A percentile compares a stretch with the other conserved stretches of the same genome.
phyloP scores from a whole-genome alignment of 441 rosid species.

The Bocquillonia castaneifolia region DNA sequence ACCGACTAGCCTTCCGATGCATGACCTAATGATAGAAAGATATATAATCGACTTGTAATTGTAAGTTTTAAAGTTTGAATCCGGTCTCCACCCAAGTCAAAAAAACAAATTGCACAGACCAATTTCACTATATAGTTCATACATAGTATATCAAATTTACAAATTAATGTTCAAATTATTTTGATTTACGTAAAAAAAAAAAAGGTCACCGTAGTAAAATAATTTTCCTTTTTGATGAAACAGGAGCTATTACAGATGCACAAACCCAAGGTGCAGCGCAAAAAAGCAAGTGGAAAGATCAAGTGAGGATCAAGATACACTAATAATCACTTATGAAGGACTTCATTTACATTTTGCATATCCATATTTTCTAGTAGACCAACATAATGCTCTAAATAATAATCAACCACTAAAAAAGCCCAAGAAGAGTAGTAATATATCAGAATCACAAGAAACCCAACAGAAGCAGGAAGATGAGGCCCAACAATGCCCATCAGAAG shows the following conservation, averaged over 20 bases:
- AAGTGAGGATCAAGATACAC: slow-evolving; percentile 57
- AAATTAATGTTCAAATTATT: too few relatives aligned
- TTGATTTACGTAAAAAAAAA: too few relatives aligned
- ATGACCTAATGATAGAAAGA: too few relatives aligned
- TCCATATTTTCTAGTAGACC: slow-evolving; percentile 40
- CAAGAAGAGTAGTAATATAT: slow-evolving; percentile 21
- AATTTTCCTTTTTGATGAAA: background rate
- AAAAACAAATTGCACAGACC: too few relatives aligned
- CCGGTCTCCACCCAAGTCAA: too few relatives aligned
- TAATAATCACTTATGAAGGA: slow-evolving; percentile 75
- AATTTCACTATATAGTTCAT: too few relatives aligned
- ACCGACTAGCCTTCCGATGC: too few relatives aligned
- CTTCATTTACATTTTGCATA: slow-evolving; percentile 67
- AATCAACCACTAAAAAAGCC: slow-evolving; percentile 42
- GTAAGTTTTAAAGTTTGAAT: too few relatives aligned
- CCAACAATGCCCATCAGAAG: background rate
- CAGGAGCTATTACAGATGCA: slow-evolving; percentile 89
- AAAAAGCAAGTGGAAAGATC: slow-evolving; percentile 83
- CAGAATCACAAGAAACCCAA: slow-evolving; percentile 26
- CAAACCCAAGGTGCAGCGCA: slow-evolving; percentile 74
- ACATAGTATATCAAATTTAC: too few relatives aligned
- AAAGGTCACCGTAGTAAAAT: too few relatives aligned
- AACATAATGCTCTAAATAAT: slow-evolving; percentile 4
- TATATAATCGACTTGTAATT: too few relatives aligned
- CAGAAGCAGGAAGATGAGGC: background rate